Conservation (phyloP, 2,329 filamentous ascomycete genomes). For the Pyrenophora seminiperda region DNA sequence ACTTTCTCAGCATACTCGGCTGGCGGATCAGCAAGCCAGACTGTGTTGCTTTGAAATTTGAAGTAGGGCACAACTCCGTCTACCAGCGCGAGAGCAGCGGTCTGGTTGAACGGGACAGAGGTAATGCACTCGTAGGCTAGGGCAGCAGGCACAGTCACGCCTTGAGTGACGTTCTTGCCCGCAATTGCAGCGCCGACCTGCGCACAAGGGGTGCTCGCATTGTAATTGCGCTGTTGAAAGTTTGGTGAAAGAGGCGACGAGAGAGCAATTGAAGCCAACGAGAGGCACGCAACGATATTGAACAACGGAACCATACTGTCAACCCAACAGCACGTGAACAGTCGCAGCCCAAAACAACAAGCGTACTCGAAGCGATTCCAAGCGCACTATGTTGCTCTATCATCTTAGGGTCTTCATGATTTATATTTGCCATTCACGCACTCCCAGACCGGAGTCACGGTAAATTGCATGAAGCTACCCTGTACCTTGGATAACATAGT, state of each 20-base stretch:
- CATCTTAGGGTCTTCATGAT: no score
- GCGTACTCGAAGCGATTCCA: no score
- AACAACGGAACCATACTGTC: constrained; percentile 35
- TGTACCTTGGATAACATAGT: no score
- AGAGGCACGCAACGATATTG: constrained; percentile 28
- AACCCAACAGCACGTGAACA: no score
- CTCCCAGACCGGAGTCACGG: no score
- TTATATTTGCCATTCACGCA: no score
- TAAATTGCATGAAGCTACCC: no score
- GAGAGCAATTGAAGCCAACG: constrained; percentile 33
- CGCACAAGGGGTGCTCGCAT: constrained; percentile 42
- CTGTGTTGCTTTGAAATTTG: constrained; percentile 54
- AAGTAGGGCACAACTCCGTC: constrained; percentile 54
- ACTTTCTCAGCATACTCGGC: constrained; percentile 54
- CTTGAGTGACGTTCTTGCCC: constrained; percentile 27
- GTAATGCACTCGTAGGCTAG: constrained; percentile 55
- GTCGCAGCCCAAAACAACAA: no score
- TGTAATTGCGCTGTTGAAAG: constrained; percentile 30
- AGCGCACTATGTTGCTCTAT: no score
- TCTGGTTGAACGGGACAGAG: constrained; percentile 53
- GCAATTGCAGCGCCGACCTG: constrained; percentile 38
- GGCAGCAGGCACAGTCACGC: constrained; percentile 50
- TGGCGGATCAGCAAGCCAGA: constrained; percentile 54
- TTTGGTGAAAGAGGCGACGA: constrained; percentile 33
- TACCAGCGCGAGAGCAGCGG: constrained; percentile 48